Percentiles rank a stretch among this genome's conserved stretches.
phyloP scores from a whole-genome alignment of 2,329 filamentous ascomycete genomes.

The Penicillium expansum region DNA sequence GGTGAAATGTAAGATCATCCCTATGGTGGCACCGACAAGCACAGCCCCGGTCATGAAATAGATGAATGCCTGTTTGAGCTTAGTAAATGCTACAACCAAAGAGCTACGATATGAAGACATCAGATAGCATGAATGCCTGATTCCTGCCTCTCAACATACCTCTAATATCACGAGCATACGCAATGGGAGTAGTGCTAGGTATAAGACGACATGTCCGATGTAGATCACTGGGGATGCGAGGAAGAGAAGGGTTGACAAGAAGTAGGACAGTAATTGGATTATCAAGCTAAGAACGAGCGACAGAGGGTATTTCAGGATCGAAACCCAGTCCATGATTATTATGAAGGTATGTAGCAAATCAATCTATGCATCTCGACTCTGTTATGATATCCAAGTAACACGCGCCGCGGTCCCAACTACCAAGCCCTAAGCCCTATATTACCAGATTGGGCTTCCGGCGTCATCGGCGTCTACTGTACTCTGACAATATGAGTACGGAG shows the following conservation, averaged over 20 bases:
- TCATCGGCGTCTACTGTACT: constrained; percentile 20
- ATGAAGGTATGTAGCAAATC: background rate
- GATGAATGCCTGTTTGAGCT: constrained; percentile 16
- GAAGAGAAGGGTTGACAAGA: constrained; percentile 34
- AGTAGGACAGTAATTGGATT: constrained; percentile 18
- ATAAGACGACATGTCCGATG: constrained; percentile 44
- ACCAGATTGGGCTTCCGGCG: constrained; percentile 18
- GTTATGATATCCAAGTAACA: constrained; percentile 6
- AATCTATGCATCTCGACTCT: background rate
- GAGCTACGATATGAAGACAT: background rate
- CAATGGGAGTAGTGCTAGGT: constrained; percentile 49
- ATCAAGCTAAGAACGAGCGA: constrained; percentile 10
- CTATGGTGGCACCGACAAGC: constrained; percentile 64
- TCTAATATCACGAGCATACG: constrained; percentile 54
- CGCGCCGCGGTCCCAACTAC: constrained; percentile 1
- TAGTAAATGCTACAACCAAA: background rate
- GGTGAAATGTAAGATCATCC: constrained; percentile 57
- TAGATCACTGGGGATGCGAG: constrained; percentile 50
- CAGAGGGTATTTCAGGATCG: background rate
- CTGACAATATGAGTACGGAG: constrained; percentile 3
- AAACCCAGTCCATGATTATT: constrained; percentile 3
- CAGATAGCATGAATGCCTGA: background rate
- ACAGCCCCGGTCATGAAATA: constrained; percentile 52
- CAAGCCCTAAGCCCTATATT: constrained; percentile 25
- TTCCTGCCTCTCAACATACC: constrained; percentile 38